Percentiles rank a stretch among this genome's conserved stretches.
These are phyloP conservation scores for Ziziphus jujuba DNA, from an alignment of 306 rosid species.

Conservation along the genomic window DNA sequence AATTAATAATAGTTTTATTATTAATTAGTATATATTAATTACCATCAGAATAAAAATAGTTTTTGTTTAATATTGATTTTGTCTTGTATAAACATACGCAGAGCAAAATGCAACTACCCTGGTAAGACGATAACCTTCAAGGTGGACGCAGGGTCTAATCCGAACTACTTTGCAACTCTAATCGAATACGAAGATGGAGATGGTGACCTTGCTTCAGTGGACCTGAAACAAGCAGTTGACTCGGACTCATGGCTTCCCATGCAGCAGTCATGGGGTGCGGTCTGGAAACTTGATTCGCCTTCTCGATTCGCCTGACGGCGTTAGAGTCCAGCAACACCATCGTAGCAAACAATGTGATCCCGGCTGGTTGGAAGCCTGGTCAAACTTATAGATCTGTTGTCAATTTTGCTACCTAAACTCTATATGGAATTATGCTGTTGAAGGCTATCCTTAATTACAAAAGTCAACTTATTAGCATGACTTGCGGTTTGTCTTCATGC, in stretches of 20 bases:
- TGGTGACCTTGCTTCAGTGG: constrained; percentile 50
- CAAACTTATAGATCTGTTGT: constrained; percentile 58
- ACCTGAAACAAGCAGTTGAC: constrained; percentile 47
- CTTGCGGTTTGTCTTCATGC: too few species aligned
- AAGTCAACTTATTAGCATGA: too few species aligned
- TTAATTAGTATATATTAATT: too few species aligned
- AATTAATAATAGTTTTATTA: too few species aligned
- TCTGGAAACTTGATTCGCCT: constrained; percentile 62
- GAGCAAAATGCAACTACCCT: constrained; percentile 55
- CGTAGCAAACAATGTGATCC: constrained; percentile 59
- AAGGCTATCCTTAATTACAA: too few species aligned
- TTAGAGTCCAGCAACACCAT: constrained; percentile 33
- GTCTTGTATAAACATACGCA: constrained; percentile 9
- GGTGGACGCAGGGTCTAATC: constrained; percentile 61
- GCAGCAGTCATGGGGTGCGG: constrained; percentile 74
- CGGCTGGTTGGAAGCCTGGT: constrained; percentile 66
- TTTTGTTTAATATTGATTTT: background rate
- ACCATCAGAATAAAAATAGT: too few species aligned
- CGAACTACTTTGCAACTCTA: constrained; percentile 48
- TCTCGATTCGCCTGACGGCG: constrained; percentile 55
- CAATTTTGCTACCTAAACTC: constrained; percentile 34
- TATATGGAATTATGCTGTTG: too few species aligned
- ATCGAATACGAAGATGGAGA: constrained; percentile 64
- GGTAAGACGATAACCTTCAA: constrained; percentile 44
- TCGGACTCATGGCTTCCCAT: constrained; percentile 54